phyloP scores from a whole-genome alignment of 1,139 yeast genomes.

The Pichia sp. region DNA sequence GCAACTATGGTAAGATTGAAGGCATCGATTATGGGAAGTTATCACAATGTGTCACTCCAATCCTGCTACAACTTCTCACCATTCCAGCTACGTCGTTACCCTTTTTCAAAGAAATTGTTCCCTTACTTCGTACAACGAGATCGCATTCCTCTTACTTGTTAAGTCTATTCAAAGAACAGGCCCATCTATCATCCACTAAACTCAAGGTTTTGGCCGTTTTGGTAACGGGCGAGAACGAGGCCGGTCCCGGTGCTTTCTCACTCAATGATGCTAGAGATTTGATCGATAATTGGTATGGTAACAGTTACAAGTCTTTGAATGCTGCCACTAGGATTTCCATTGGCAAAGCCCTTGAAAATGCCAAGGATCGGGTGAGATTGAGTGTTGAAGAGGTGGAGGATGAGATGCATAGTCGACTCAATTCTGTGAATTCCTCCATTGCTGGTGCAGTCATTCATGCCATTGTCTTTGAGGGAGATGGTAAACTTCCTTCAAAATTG shows the following conservation, averaged over 20 bases:
- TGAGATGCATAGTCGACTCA: slow-evolving; percentile 46
- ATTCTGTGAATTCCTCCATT: slow-evolving; percentile 62
- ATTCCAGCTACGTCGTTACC: slow-evolving; percentile 35
- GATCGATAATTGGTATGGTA: slow-evolving; percentile 56
- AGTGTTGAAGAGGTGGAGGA: slow-evolving; percentile 67
- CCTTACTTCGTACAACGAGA: slow-evolving; percentile 76
- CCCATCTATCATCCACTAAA: slow-evolving; percentile 67
- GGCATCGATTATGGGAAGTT: slow-evolving; percentile 16
- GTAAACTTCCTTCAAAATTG: slow-evolving; percentile 72
- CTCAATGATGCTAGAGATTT: slow-evolving; percentile 71
- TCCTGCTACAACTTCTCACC: slow-evolving; percentile 7
- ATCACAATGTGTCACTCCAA: slow-evolving; percentile 8
- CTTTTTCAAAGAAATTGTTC: slow-evolving; percentile 76
- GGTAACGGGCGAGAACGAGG: slow-evolving; percentile 90
- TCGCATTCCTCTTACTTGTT: slow-evolving; percentile 82
- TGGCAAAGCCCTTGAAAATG: slow-evolving; percentile 71
- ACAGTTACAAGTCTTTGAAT: slow-evolving; percentile 56
- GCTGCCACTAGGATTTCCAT: slow-evolving; percentile 69
- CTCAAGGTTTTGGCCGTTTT: slow-evolving; percentile 81
- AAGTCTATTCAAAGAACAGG: slow-evolving; percentile 68
- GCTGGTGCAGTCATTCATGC: slow-evolving; percentile 67
- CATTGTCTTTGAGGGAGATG: slow-evolving; percentile 12
- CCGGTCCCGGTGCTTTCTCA: slow-evolving; percentile 92
- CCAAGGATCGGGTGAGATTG: slow-evolving; percentile 56
- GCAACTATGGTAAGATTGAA: slow-evolving; percentile 15